These are phyloP conservation scores for Trichoderma polysporum DNA, from an alignment of 2,329 filamentous ascomycete species.

Conservation along the genomic window DNA sequence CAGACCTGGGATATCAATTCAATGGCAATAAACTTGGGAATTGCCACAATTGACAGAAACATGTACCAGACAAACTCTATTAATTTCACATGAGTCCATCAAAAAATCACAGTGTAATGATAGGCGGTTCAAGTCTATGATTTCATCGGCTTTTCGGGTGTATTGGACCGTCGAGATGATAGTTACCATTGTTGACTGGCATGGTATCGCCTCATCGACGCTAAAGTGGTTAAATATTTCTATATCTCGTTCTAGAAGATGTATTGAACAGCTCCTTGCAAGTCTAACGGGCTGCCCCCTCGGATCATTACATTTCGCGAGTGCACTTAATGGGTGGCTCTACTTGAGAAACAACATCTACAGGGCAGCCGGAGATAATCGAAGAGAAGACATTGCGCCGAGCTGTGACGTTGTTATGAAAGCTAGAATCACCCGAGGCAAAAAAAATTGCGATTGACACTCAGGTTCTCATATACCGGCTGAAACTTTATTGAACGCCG, in stretches of 20 bases:
- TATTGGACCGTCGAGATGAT: no score
- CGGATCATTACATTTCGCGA: no score
- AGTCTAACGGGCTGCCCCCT: no score
- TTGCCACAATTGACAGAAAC: neutral
- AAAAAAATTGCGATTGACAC: neutral
- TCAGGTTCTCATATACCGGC: neutral
- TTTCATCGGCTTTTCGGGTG: neutral
- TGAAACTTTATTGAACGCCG: constrained; percentile 4
- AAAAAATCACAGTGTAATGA: no score
- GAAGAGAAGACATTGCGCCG: no score
- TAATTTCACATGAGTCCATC: neutral
- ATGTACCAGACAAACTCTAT: neutral
- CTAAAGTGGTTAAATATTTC: neutral
- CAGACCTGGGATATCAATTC: no score
- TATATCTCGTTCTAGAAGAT: neutral
- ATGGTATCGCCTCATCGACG: neutral
- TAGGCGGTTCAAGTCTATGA: neutral
- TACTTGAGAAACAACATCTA: no score
- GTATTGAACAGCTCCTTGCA: neutral
- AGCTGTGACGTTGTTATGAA: neutral
- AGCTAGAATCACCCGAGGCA: neutral
- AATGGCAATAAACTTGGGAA: no score
- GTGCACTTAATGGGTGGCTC: no score
- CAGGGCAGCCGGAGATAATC: no score
- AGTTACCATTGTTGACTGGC: no score